Evolutionary conservation across 2,329 filamentous ascomycete species (phyloP), one percentile per base, ranked within the genome.

Genomic region (Epichloe scottii): DNA sequence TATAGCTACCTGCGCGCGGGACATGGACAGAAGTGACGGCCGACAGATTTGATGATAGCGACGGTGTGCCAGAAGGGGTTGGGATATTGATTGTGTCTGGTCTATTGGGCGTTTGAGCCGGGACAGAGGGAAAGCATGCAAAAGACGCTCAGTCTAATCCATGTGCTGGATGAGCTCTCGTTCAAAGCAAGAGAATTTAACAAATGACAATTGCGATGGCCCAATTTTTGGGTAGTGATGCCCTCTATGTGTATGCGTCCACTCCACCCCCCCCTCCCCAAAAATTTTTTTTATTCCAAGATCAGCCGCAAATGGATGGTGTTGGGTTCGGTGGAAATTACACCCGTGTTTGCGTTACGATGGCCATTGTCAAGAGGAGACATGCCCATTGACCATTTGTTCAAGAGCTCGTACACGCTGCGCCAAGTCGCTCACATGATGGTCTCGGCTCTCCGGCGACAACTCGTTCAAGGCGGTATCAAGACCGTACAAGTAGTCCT

Each of bases 371-470:
- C 44, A 46, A n/a, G 44, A 19, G 8, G 42, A 34, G 15, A 41
- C 38, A 34, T 12, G 17, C 14, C 41, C 48, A 30, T 46, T 46
- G 7, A 46, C 54, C 14, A 49, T 53, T 50, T 54, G 59, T 60
- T 62, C 62, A 50, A 95, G 74, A 48, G 72, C 76, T 60, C 82
- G 79, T 42, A 93, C 84, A 49, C 87, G 77, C 51, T 72, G 68
- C 15, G 87, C 88, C 59, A 98, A 70, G 68, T 97, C 90, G 47
- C 79, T 83, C 49, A 98, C 77, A 73, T 98, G 91, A 55, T 76
- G 77, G 70, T 97, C 93, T 3, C 81, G 82, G 63, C 86, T 93
- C 49, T 87, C 87, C 2, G 78, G 71, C 55, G 87, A 84, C 57
- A 97, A 69, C 33, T 78, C 80, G 53, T 82, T 68, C 57, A 98